Evolutionary conservation across 2,329 filamentous ascomycete species (phyloP), one percentile per base, ranked within the genome.

Genomic region (Chaetomium sp.): DNA sequence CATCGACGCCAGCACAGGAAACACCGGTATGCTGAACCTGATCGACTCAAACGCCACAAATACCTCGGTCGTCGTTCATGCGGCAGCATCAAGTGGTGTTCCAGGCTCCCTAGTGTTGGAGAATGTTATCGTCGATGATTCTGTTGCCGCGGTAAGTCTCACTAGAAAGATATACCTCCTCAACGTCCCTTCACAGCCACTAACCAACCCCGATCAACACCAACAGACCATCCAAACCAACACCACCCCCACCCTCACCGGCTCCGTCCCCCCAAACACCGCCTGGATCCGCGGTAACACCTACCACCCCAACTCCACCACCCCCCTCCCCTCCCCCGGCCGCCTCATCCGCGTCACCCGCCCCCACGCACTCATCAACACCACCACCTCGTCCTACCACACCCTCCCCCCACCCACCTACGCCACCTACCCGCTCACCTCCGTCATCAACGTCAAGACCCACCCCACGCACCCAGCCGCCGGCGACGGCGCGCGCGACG

Each of bases 401-500:
- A 62, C 63, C 10, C 35, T 63, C 5, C 31, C 47, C 42, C 67
- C 50, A 1, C 49, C 49, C 8, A 51, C 49, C 49, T 51, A 51
- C 49, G 62, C 65, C 4, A 67, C 67, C 25, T 67, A 67, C 53
- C 33, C 51, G 19, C 27, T 57, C 16, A 38, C 49, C 51, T 45
- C 58, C 19, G 23, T 68, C 19, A 9, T 68, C 55, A 68, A 68
- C 57, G 63, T 68, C 55, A 68, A 68, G 51, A 33, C 58, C n/a
- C 50, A 63, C 38, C 19, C 59, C 13, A 21, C 19, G 23, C 25
- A 19, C 10, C 27, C 51, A 12, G 27, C 21, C 12, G 12, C 12
- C 31, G 90, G 90, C 78, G 86, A 85, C 75, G 85, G 82, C 60
- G 77, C 79, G 0, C 90, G 89, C 27, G 94, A 98, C 75, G 93